These are phyloP conservation scores for Yarrowia sp. DNA, from an alignment of 805 yeast genomes.

Conservation along the genomic window DNA sequence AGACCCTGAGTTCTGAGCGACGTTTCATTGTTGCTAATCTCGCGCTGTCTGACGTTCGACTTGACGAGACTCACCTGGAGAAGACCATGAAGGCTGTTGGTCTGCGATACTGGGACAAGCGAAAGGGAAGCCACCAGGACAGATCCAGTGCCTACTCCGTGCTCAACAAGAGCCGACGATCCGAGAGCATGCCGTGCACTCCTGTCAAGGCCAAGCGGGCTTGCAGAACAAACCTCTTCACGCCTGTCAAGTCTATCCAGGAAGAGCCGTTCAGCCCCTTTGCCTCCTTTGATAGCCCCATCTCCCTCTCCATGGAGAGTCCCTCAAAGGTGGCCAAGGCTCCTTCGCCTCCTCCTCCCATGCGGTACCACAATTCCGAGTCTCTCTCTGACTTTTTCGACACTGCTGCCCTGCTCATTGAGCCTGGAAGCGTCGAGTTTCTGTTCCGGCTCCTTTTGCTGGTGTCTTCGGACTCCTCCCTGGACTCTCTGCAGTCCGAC, in stretches of 20 bases:
- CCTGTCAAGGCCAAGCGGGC: not conserved
- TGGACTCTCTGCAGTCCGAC: not conserved
- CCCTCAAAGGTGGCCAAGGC: not conserved
- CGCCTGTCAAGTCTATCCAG: not conserved
- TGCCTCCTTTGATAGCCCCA: not conserved
- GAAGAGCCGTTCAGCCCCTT: not conserved
- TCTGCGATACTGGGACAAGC: not conserved
- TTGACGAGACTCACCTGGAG: not conserved
- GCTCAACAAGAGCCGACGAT: not conserved
- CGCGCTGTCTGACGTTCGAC: not conserved
- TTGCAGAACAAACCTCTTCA: not conserved
- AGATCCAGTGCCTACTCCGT: constrained; percentile 3
- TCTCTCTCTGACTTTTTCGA: constrained; percentile 1
- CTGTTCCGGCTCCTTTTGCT: not conserved
- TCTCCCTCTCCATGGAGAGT: not conserved
- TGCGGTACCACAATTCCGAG: not conserved
- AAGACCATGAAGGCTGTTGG: not conserved
- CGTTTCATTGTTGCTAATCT: not conserved
- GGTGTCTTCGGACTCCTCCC: not conserved
- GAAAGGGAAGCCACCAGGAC: not conserved
- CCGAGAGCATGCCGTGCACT: not conserved
- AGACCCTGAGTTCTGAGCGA: not conserved
- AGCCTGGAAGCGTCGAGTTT: not conserved
- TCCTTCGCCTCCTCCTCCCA: not conserved
- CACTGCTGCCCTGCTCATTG: not conserved